phyloP scores from a whole-genome alignment of 305 asterid genomes.

The Euphrasia arctica region DNA sequence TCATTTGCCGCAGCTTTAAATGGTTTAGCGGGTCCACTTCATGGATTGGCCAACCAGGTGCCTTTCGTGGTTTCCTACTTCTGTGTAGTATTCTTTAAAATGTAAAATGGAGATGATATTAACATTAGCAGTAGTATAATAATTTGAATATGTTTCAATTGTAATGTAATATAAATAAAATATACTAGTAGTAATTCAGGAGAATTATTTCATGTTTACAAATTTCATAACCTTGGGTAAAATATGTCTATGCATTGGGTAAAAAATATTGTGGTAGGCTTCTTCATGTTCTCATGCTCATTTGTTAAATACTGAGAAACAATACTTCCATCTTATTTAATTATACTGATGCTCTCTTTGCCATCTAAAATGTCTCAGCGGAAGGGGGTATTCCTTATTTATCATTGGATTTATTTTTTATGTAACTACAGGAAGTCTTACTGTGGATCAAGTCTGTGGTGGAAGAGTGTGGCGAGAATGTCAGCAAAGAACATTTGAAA shows the following conservation, averaged over 20 bases:
- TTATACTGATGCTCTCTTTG: neutral
- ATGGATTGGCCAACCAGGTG: slow-evolving; percentile 96
- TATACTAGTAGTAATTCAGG: too few species aligned
- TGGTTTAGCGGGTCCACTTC: slow-evolving; percentile 93
- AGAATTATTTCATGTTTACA: too few species aligned
- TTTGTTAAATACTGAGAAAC: too few species aligned
- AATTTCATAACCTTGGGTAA: too few species aligned
- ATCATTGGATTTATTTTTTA: slow-evolving; percentile 5
- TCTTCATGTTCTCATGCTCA: too few species aligned
- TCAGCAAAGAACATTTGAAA: slow-evolving; percentile 66
- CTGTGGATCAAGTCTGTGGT: slow-evolving; percentile 88
- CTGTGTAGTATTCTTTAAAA: neutral
- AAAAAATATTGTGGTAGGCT: too few species aligned
- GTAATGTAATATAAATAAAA: too few species aligned
- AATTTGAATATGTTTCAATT: too few species aligned
- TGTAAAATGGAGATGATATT: too few species aligned
- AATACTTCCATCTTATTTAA: too few species aligned
- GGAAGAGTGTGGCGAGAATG: slow-evolving; percentile 80
- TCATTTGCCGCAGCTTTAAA: slow-evolving; percentile 90
- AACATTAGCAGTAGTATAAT: too few species aligned
- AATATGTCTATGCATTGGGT: too few species aligned
- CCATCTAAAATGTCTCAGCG: neutral
- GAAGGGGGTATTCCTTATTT: slow-evolving; percentile 6
- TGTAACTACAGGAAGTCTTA: slow-evolving; percentile 63
- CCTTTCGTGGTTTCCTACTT: neutral